Base-by-base conservation (phyloP, 176 grass and related monocot genomes). In the Leersia perrieri region DNA sequence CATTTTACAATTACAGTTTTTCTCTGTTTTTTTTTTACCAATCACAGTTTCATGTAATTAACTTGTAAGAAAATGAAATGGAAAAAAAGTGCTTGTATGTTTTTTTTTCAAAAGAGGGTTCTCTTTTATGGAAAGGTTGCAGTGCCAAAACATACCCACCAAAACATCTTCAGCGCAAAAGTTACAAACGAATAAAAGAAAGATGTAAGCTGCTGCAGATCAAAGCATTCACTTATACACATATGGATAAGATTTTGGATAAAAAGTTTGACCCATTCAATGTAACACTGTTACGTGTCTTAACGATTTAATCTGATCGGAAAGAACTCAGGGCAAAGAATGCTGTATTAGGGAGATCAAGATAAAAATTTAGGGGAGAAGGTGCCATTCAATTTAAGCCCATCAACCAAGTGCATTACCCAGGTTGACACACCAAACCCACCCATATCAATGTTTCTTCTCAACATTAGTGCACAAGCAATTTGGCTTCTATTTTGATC, bases 191-290 rank as follows among this genome's bases (percentile, higher is more conserved):
- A 63, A 26, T 26, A 9, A 72, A 26, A 29, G 61, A 18, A 9
- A 60, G 2, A 13, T 14, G 65, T 47, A 15, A 73, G 73, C 30
- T 45, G 9, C 58, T 8, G 53, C 28, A 61, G 18, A 28, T 36
- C 57, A 70, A 11, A 57, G 38, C 39, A 55, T n/a, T 62, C 23
- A 31, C 80, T 44, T 35, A 55, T 55, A 55, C 51, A 55, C 51
- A 81, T 41, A 81, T 82, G n/a, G 58, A 71, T 81, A 85, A 63
- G 15, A 71, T 40, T 20, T 20, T 33, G 8, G 16, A 72, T 70
- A 85, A 76, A 28, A 41, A 28, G 70, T 63, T 85, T 35, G 71
- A 39, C 4, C 55, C 27, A 70, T 34, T 85, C 76, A 72, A 77
- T 75, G 42, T 45, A 57, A 10, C 70, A 26, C 69, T 9, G 36